phyloP scores from a whole-genome alignment of 139 green algal genomes.

The Bryopsis sp. region DNA sequence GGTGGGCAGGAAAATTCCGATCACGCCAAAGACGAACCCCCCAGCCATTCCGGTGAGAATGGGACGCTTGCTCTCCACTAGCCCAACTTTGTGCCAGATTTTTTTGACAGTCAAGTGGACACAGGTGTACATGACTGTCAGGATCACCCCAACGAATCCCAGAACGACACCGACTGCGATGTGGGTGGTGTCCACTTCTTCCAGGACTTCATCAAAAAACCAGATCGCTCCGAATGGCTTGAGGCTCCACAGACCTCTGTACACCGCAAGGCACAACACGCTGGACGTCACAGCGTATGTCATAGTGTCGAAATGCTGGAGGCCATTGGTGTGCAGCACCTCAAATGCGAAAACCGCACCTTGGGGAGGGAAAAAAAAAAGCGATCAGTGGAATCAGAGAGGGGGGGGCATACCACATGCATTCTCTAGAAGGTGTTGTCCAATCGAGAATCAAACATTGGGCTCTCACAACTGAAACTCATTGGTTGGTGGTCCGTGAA shows the following conservation, averaged over 20 bases:
- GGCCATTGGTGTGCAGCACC: conserved; percentile 31
- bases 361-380: too few relatives aligned
- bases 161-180: conserved; percentile 26
- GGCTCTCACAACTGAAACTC: too few relatives aligned
- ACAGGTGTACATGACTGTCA: too few relatives aligned
- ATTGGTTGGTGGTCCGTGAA: too few relatives aligned
- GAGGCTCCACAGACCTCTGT: conserved; percentile 25
- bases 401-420: too few relatives aligned
- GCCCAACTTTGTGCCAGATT: too few relatives aligned
- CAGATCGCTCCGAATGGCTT: conserved; percentile 36
- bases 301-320: conserved; percentile 39
- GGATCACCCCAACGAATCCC: conserved; percentile 21
- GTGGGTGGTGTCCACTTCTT: conserved; percentile 29
- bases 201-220: conserved; percentile 20
- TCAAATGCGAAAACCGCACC: conserved; percentile 38
- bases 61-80: too few relatives aligned
- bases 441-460: too few relatives aligned
- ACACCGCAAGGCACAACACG: conserved; percentile 30
- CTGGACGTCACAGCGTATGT: conserved; percentile 27
- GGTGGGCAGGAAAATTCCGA: conserved; percentile 34
- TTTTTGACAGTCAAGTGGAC: too few relatives aligned
- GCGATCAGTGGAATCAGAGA: too few relatives aligned
- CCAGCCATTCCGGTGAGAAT: conserved; percentile 27
- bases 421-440: too few relatives aligned
- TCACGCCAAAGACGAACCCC: conserved; percentile 33